These are phyloP conservation scores for Solanum ossicruentum DNA, from an alignment of 257 asterid species.

Conservation along the genomic window DNA sequence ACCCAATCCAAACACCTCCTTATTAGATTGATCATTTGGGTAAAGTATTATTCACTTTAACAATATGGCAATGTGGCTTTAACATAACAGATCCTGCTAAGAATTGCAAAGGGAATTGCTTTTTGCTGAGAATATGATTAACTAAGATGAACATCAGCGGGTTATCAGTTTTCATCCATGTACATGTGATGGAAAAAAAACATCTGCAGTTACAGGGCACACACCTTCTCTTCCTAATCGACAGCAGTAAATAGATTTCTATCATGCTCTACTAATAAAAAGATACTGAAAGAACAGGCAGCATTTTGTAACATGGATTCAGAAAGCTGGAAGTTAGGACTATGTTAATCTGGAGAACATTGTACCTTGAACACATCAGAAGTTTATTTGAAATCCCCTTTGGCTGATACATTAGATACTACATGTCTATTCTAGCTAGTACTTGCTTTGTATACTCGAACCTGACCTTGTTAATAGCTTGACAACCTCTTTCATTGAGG, in stretches of 20 bases:
- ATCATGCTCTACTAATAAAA: background rate
- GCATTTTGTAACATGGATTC: background rate
- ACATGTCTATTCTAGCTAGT: background rate
- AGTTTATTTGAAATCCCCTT: background rate
- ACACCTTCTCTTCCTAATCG: background rate
- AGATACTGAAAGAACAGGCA: background rate
- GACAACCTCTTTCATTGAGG: slow-evolving; percentile 70
- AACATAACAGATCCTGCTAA: background rate
- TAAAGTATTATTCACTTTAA: too few relatives aligned
- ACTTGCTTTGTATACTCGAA: slow-evolving; percentile 23
- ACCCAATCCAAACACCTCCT: too few relatives aligned
- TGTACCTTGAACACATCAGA: background rate
- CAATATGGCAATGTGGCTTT: background rate
- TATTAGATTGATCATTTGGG: too few relatives aligned
- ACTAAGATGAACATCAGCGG: background rate
- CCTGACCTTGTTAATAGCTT: slow-evolving; percentile 28
- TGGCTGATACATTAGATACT: background rate
- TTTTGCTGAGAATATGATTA: background rate
- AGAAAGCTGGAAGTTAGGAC: background rate
- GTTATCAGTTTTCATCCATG: background rate
- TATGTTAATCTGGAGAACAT: background rate
- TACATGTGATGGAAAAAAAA: background rate
- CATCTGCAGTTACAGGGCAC: background rate
- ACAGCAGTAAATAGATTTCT: background rate
- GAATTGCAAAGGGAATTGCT: background rate